Percentiles rank a stretch among this genome's conserved stretches.
Evolutionary conservation across 192 early-diverging fungal species (phyloP).

Genomic region (Coemansia sp.): DNA sequence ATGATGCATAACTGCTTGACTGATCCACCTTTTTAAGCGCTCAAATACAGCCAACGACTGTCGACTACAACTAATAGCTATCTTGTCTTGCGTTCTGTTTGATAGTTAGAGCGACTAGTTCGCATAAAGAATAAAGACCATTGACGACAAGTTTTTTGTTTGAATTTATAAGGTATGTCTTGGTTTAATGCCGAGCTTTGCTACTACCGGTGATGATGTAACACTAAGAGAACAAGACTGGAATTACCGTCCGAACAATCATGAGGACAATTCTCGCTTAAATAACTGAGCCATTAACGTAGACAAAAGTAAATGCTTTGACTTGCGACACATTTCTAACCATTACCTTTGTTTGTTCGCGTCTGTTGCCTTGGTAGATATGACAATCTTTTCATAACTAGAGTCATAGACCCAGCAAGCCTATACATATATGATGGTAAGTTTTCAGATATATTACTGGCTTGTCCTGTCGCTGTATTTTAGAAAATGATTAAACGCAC

Average conservation of each 20-base stretch:
- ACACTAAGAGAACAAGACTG: constrained; percentile 68
- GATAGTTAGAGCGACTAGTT: neutral
- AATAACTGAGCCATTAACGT: constrained; percentile 22
- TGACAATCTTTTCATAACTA: neutral
- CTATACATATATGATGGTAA: neutral
- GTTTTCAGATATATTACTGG: constrained; percentile 15
- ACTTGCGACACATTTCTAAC: constrained; percentile 10
- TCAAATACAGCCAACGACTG: neutral
- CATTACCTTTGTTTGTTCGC: neutral
- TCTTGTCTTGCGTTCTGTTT: neutral
- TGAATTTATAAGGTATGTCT: constrained; percentile 1
- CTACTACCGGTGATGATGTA: constrained; percentile 53
- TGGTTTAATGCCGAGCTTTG: neutral
- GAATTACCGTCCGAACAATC: constrained; percentile 75
- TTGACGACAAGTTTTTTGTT: neutral
- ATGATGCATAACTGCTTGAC: constrained; percentile 31
- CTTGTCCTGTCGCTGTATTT: neutral
- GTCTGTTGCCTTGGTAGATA: neutral
- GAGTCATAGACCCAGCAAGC: neutral
- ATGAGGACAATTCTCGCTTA: constrained; percentile 72
- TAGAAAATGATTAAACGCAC: constrained; percentile 63
- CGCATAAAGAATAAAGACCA: neutral
- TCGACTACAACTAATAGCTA: neutral
- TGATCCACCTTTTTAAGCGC: constrained; percentile 21
- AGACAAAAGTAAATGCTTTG: neutral